A percentile compares a stretch with the other conserved stretches of the same genome.
phyloP scores from a whole-genome alignment of 2,329 filamentous ascomycete species.

The Paecilomyces sp. region DNA sequence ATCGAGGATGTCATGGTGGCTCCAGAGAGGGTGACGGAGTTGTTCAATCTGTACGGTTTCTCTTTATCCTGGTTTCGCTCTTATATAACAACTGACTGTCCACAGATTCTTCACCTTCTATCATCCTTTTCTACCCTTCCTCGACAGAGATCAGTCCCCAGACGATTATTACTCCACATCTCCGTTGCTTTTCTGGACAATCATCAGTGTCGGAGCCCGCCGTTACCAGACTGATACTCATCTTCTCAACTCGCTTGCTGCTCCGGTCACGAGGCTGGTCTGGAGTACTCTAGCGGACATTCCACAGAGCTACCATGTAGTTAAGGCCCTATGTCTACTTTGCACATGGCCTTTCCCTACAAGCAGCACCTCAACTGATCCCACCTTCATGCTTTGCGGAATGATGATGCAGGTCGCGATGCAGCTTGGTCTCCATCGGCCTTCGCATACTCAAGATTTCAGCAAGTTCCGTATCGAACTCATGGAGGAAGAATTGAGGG shows the following conservation, averaged over 20 bases:
- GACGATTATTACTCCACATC: slow-evolving; percentile 53
- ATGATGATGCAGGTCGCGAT: slow-evolving; percentile 63
- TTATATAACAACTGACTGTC: slow-evolving; percentile 13
- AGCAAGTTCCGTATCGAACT: slow-evolving; percentile 46
- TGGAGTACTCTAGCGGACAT: slow-evolving; percentile 57
- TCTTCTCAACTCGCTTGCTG: slow-evolving; percentile 46
- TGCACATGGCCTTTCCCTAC: slow-evolving; percentile 61
- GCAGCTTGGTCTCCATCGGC: slow-evolving; percentile 59
- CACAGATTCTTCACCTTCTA: slow-evolving; percentile 57
- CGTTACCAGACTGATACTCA: slow-evolving; percentile 49
- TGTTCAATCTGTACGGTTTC: slow-evolving; percentile 37
- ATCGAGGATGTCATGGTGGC: slow-evolving; percentile 45
- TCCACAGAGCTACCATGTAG: slow-evolving; percentile 57
- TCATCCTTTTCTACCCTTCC: slow-evolving; percentile 58
- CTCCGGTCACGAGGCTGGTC: slow-evolving; percentile 50
- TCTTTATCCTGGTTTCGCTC: neutral
- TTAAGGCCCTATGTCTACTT: slow-evolving; percentile 56
- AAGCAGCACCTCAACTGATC: slow-evolving; percentile 56
- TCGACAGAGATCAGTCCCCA: slow-evolving; percentile 47
- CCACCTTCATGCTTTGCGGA: slow-evolving; percentile 59
- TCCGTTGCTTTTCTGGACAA: slow-evolving; percentile 62
- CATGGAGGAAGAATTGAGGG: slow-evolving; percentile 55
- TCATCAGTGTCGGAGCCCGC: slow-evolving; percentile 55
- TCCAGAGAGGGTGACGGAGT: slow-evolving; percentile 35
- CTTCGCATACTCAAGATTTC: slow-evolving; percentile 54